Evolutionary conservation across 495 filamentous ascomycete species (phyloP).

Genomic region (Aspergillus homomorphus): DNA sequence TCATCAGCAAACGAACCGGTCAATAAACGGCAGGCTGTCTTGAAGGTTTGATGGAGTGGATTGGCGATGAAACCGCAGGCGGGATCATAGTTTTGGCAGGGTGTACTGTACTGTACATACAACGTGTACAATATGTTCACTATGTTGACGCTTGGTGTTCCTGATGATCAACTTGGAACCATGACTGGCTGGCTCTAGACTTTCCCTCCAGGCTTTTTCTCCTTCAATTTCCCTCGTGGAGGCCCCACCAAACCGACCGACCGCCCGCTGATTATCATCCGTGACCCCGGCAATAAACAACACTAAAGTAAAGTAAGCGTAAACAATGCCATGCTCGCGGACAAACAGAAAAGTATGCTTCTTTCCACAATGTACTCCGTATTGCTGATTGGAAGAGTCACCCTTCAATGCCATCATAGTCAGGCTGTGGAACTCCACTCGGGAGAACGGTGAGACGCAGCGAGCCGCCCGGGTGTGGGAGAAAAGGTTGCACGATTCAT

Average conservation of each 20-base stretch:
- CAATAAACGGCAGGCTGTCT: too few relatives aligned
- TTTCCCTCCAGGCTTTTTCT: too few relatives aligned
- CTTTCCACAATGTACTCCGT: not conserved
- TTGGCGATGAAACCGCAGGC: too few relatives aligned
- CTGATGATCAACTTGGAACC: not conserved
- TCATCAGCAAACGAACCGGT: too few relatives aligned
- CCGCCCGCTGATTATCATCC: too few relatives aligned
- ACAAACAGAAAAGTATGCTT: not conserved
- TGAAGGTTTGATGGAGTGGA: too few relatives aligned
- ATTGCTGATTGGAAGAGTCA: not conserved
- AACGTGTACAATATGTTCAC: not conserved
- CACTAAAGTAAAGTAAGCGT: too few relatives aligned
- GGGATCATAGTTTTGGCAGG: not conserved
- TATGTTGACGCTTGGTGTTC: not conserved
- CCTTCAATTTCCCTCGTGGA: constrained; percentile 10
- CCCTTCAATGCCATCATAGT: not conserved
- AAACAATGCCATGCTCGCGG: not conserved
- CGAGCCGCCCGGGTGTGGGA: not conserved
- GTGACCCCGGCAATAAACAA: too few relatives aligned
- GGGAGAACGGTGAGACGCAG: not conserved
- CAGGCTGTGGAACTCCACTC: not conserved
- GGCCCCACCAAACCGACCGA: not conserved
- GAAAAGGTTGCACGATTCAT: constrained; percentile 3
- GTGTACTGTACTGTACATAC: not conserved
- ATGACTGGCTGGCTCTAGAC: constrained; percentile 5